Evolutionary conservation across 1,284 basidiomycete species (phyloP).

Genomic region (Cystobasidium sp.): DNA sequence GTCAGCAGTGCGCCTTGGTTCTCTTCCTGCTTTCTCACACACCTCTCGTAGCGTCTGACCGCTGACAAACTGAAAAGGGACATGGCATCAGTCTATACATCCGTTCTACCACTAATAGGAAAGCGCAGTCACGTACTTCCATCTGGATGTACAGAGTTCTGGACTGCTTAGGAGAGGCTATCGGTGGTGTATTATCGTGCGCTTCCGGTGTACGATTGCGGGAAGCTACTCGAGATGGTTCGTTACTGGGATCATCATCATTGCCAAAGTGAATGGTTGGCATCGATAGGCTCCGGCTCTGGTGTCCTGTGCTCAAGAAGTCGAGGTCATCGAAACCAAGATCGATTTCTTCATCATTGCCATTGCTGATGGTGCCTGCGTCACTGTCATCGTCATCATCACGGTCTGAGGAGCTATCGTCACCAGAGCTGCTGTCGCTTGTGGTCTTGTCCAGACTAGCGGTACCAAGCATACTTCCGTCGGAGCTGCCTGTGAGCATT

Average conservation of each 20-base stretch:
- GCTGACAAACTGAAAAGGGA: slow-evolving; percentile 31
- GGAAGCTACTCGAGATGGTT: slow-evolving; percentile 21
- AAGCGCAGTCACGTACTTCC: background rate
- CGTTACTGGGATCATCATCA: slow-evolving; percentile 50
- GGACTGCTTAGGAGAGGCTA: slow-evolving; percentile 31
- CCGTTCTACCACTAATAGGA: background rate
- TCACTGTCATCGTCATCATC: slow-evolving; percentile 37
- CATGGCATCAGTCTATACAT: background rate
- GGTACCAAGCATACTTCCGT: slow-evolving; percentile 21
- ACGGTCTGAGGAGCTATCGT: background rate
- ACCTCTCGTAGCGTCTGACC: slow-evolving; percentile 45
- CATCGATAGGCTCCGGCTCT: slow-evolving; percentile 50
- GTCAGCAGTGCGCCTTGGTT: slow-evolving; percentile 36
- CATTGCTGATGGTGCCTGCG: slow-evolving; percentile 46
- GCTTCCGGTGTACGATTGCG: slow-evolving; percentile 27
- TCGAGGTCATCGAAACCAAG: slow-evolving; percentile 50
- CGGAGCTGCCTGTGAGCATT: slow-evolving; percentile 35
- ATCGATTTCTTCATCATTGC: slow-evolving; percentile 45
- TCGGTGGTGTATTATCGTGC: slow-evolving; percentile 1
- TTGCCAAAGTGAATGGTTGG: slow-evolving; percentile 53
- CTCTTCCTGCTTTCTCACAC: background rate
- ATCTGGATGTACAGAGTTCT: slow-evolving; percentile 52
- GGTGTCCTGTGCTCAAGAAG: slow-evolving; percentile 49
- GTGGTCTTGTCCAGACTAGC: background rate
- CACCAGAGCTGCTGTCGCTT: background rate